Conservation (phyloP, 495 filamentous ascomycete species). For the Terfezia claveryi region DNA sequence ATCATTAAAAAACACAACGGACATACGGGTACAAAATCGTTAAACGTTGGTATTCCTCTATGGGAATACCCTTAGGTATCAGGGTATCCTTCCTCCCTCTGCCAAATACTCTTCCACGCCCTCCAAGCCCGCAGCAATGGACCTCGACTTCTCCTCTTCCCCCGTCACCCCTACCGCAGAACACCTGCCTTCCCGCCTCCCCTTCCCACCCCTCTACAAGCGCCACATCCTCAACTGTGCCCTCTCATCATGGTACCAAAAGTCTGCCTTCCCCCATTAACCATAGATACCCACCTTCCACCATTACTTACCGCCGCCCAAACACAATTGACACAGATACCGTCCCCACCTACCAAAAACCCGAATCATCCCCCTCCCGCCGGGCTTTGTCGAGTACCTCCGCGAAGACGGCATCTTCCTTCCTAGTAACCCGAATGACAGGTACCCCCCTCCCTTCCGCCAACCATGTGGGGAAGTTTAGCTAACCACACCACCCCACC, state of each 20-base stretch:
- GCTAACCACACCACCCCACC: neutral
- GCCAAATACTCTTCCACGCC: too few relatives aligned
- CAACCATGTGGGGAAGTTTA: constrained; percentile 5
- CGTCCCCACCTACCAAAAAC: constrained; percentile 65
- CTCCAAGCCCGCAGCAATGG: too few relatives aligned
- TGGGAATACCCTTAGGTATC: too few relatives aligned
- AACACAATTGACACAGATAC: constrained; percentile 26
- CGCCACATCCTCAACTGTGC: constrained; percentile 86
- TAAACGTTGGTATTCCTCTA: too few relatives aligned
- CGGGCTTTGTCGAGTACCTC: constrained; percentile 62
- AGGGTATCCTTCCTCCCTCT: too few relatives aligned
- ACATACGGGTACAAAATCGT: too few relatives aligned
- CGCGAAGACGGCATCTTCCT: constrained; percentile 84
- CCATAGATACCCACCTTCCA: too few relatives aligned
- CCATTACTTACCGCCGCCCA: too few relatives aligned
- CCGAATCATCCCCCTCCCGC: constrained; percentile 51
- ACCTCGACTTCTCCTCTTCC: neutral
- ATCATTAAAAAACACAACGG: too few relatives aligned
- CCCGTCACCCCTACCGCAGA: neutral
- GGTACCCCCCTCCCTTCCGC: neutral
- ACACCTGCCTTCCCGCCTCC: constrained; percentile 24
- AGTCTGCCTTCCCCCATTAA: constrained; percentile 25
- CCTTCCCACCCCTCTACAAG: constrained; percentile 61
- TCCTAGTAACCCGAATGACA: constrained; percentile 31
- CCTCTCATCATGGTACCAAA: constrained; percentile 73